Percentiles rank a stretch among this genome's conserved stretches.
These are phyloP conservation scores for Tripidium arundinaceum DNA, from an alignment of 202 grass and related monocot genomes.

Conservation along the genomic window DNA sequence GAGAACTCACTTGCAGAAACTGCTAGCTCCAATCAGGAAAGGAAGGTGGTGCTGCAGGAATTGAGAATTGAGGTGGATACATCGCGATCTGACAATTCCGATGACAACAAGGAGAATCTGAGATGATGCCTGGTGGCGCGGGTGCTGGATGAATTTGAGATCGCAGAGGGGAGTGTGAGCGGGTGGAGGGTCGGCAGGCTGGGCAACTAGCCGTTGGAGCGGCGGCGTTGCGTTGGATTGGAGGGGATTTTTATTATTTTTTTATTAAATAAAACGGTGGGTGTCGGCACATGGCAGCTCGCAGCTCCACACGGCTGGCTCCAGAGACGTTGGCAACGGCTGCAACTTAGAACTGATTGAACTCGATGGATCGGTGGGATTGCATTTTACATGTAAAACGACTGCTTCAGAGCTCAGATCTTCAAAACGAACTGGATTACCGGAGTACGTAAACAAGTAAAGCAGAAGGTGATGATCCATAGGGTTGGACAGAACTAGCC, in stretches of 20 bases:
- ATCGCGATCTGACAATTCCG: neutral
- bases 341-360: neutral
- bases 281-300: slow-evolving; percentile 1
- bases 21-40: neutral
- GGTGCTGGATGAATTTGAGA: slow-evolving; percentile 32
- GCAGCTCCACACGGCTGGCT: neutral
- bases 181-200: neutral
- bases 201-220: slow-evolving; percentile 69
- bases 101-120: slow-evolving; percentile 54
- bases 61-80: slow-evolving; percentile 9
- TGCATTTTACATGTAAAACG: neutral
- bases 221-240: slow-evolving; percentile 5
- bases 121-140: neutral
- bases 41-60: slow-evolving; percentile 9
- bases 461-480: neutral
- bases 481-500: neutral
- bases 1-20: slow-evolving; percentile 8
- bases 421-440: neutral
- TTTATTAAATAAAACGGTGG: neutral
- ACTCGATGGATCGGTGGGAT: neutral
- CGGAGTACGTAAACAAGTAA: neutral
- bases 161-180: too few species aligned
- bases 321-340: slow-evolving; percentile 5
- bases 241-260: neutral
- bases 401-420: neutral